Evolutionary conservation across 495 filamentous ascomycete species (phyloP).

Genomic region (Sordaria brevicollis): DNA sequence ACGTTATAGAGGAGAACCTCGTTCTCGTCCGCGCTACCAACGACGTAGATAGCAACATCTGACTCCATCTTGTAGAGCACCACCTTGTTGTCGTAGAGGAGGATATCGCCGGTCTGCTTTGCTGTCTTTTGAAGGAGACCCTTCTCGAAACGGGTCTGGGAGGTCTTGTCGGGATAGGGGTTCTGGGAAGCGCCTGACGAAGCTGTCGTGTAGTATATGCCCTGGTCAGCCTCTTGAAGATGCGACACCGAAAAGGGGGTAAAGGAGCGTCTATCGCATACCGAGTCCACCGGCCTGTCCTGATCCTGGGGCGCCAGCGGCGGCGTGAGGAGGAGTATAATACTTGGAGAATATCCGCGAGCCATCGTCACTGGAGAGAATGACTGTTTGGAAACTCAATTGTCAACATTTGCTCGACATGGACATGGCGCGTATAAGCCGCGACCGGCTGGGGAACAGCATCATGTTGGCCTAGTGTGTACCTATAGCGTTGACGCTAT

Average conservation of each 20-base stretch:
- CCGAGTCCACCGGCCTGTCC: conserved; percentile 1
- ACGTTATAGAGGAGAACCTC: conserved; percentile 95
- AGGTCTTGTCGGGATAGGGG: conserved; percentile 82
- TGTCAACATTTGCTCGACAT: not conserved
- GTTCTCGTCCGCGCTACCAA: conserved; percentile 79
- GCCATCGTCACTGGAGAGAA: conserved; percentile 74
- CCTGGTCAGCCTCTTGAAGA: not conserved
- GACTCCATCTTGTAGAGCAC: conserved; percentile 97
- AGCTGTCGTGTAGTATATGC: not conserved
- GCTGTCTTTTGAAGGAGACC: conserved; percentile 91
- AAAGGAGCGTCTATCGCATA: not conserved
- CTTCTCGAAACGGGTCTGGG: conserved; percentile 94
- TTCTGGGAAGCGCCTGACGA: conserved; percentile 32
- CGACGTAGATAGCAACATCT: conserved; percentile 95
- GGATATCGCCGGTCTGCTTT: conserved; percentile 89
- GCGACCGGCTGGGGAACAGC: not conserved
- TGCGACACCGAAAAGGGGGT: not conserved
- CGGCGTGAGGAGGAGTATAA: conserved; percentile 79
- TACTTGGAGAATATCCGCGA: conserved; percentile 92
- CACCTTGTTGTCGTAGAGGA: conserved; percentile 88
- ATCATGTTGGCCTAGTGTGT: conserved; percentile 9
- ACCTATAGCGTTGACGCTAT: conserved; percentile 87
- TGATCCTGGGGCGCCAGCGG: conserved; percentile 34
- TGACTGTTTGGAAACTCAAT: conserved; percentile 9
- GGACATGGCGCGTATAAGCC: conserved; percentile 1